Evolutionary conservation across 192 early-diverging fungal species (phyloP).

Genomic region (Coemansia sp.): DNA sequence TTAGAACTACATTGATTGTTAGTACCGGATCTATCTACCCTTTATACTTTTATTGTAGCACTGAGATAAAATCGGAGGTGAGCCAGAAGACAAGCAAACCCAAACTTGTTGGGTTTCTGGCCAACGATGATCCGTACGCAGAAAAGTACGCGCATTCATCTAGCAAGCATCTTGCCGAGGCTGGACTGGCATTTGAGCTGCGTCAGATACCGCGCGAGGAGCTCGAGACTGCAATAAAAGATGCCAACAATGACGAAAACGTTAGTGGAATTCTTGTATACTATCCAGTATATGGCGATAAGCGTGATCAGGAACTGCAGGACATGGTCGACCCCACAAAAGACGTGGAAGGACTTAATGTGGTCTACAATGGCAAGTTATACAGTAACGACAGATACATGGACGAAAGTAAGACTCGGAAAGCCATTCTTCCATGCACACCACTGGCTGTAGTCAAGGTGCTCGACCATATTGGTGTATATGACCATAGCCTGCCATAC

Average conservation of each 20-base stretch:
- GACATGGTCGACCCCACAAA: conserved; percentile 84
- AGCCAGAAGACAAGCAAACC: conserved; percentile 63
- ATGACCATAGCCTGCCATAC: conserved; percentile 82
- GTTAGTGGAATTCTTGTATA: conserved; percentile 99
- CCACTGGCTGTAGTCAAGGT: conserved; percentile 96
- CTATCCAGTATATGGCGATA: conserved; percentile 94
- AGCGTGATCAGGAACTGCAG: conserved; percentile 92
- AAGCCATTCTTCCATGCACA: conserved; percentile 98
- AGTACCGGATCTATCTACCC: neutral
- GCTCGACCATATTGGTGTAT: conserved; percentile 93
- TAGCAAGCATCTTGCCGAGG: conserved; percentile 85
- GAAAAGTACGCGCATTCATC: conserved; percentile 96
- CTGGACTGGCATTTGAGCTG: conserved; percentile 89
- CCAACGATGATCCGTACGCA: conserved; percentile 91
- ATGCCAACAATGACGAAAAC: conserved; percentile 79
- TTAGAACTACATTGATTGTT: neutral
- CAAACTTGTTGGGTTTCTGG: conserved; percentile 89
- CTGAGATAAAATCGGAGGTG: conserved; percentile 58
- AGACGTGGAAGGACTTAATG: conserved; percentile 96
- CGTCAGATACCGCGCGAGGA: conserved; percentile 76
- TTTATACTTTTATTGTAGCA: conserved; percentile 6
- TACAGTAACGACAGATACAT: conserved; percentile 94
- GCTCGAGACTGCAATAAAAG: conserved; percentile 79
- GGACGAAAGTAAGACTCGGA: conserved; percentile 75
- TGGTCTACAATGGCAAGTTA: conserved; percentile 93